Base-by-base conservation (phyloP, 2,329 filamentous ascomycete species). In the Fusarium domesticum region DNA sequence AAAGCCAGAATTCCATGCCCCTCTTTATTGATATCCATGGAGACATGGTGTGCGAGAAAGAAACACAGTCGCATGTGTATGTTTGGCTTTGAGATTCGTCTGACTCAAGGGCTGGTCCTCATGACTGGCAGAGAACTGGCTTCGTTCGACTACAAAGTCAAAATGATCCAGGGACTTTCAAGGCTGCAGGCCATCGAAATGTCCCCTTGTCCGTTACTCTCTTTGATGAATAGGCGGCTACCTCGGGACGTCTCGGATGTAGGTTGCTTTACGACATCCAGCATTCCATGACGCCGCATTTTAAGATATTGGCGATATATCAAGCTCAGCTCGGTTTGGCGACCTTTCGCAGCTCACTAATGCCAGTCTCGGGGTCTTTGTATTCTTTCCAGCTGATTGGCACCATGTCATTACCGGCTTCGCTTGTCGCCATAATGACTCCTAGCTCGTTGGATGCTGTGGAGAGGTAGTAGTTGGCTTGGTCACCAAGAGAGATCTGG, bases 381-480 rank as follows among this genome's bases (percentile, higher is more conserved):
- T 95, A 95, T 70, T 97, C 92, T 72, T 85, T 95, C 93, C 93
- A 98, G 68, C 85, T 95, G 43, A 95, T 80, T 2, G 93, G 92
- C 60, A 87, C 86, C 90, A 97, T 95, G 58, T 87, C 80, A 68
- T 95, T 92, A 1, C 91, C 91, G 3, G 79, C 80, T 64, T 95
- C 89, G 63, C 89, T 95, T 57, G 81, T 85, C 8, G 92, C 93
- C 83, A 97, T 88, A 31, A 98, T 87, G 46, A 97, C 92, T 3
- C 93, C 93, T 32, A 95, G 75, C 64, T 95, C 87, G 67, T 98
- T 97, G 56, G 82, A 82, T 19, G 90, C 89, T 2, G 93, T 98
- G 18, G 85, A 87, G n/a, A 95, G 77, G 66, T 96, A 98, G 66
- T 97, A 98, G 60, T 89, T 95, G 39, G 87, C 83, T 70, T 97